phyloP scores from a whole-genome alignment of 1,284 basidiomycete species.

The Irpex sp. region DNA sequence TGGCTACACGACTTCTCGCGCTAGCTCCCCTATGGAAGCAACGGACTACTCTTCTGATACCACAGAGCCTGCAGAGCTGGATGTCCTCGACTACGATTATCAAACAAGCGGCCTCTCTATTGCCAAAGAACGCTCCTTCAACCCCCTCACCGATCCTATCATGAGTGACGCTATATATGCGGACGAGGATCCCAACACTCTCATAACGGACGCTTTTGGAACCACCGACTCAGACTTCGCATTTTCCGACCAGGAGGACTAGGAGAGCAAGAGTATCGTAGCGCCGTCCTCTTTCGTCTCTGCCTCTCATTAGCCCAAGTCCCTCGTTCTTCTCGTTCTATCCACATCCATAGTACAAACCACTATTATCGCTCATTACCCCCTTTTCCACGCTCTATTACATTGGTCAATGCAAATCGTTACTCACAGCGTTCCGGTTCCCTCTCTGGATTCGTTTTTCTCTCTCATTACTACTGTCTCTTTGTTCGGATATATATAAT shows the following conservation, averaged over 20 bases:
- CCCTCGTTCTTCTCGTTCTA: background rate
- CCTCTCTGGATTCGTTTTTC: background rate
- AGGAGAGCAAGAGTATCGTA: background rate
- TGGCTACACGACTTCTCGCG: too few species aligned
- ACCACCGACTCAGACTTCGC: background rate
- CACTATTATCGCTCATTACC: too few species aligned
- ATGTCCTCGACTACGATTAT: too few species aligned
- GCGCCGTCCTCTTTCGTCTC: background rate
- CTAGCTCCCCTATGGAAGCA: too few species aligned
- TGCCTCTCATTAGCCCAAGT: background rate
- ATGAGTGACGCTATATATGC: background rate
- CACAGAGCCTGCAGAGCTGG: too few species aligned
- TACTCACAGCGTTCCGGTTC: background rate
- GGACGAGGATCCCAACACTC: background rate
- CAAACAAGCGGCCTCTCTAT: too few species aligned
- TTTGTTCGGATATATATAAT: background rate
- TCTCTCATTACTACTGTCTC: background rate
- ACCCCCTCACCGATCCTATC: background rate
- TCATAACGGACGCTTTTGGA: background rate
- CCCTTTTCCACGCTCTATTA: too few species aligned
- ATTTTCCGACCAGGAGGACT: background rate
- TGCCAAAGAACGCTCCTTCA: background rate
- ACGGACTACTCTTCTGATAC: too few species aligned
- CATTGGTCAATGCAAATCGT: background rate
- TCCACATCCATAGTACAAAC: background rate